phyloP scores from a whole-genome alignment of 495 filamentous ascomycete species.

The Penicillium robsamsonii region DNA sequence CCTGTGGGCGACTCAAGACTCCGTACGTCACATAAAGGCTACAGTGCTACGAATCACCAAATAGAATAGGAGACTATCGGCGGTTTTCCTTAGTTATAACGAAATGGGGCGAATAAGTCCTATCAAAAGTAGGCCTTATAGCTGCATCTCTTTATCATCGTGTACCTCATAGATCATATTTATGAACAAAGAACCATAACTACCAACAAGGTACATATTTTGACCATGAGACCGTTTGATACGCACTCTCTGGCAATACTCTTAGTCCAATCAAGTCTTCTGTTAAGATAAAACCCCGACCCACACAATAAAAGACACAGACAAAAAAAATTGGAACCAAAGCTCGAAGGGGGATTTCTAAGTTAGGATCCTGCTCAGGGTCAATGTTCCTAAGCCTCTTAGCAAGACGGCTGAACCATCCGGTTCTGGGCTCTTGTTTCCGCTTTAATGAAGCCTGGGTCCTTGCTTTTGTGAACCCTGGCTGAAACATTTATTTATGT shows the following conservation, averaged over 20 bases:
- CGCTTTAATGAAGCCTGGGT: background rate
- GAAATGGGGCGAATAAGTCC: too few species aligned
- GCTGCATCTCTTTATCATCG: too few species aligned
- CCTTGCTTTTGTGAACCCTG: background rate
- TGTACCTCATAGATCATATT: too few species aligned
- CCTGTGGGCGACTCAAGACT: too few species aligned
- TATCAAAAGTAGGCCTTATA: too few species aligned
- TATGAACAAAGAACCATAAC: too few species aligned
- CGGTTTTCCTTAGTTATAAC: too few species aligned
- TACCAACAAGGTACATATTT: conserved; percentile 14
- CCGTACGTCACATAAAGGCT: too few species aligned
- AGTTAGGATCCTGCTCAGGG: conserved; percentile 15
- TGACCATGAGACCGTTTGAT: conserved; percentile 27
- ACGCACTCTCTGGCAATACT: conserved; percentile 28
- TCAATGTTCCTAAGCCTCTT: conserved; percentile 21
- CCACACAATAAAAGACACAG: conserved; percentile 20
- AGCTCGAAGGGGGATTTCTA: conserved; percentile 15
- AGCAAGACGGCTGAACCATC: conserved; percentile 4
- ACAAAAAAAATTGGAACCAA: conserved; percentile 15
- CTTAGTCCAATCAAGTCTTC: conserved; percentile 38
- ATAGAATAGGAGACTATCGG: too few species aligned
- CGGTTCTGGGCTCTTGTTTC: background rate
- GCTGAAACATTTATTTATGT: background rate
- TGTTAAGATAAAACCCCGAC: conserved; percentile 29
- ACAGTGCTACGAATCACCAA: too few species aligned